Evolutionary conservation across 2,329 filamentous ascomycete genomes (phyloP), one percentile per base, ranked within the genome.

Genomic region (Colletotrichum brevisporum): DNA sequence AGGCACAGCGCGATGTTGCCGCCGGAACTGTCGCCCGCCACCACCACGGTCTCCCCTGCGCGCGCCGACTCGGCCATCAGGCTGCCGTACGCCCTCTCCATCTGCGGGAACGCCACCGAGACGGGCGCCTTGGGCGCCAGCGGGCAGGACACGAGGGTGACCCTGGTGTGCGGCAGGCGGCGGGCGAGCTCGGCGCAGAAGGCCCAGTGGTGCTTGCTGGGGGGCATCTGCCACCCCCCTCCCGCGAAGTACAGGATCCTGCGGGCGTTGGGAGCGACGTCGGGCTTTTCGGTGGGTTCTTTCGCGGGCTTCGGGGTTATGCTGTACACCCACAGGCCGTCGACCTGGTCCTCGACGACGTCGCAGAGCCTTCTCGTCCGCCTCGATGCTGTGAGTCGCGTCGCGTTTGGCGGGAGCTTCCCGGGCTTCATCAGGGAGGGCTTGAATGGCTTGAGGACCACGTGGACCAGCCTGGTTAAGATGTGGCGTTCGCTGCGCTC

Each of bases 21-120:
- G 0, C 88, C 88, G 0, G 86, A 84, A 0, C 85, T 87, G 63
- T 90, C 88, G 1, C 88, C 88, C 0, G 82, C 83, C 1, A 89
- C 78, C 1, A 85, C 80, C 0, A 89, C 78, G 1, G 75, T 78
- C 62, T 88, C 83, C 2, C 76, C 76, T 0, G 76, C 76, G 0
- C 75, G 72, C 0, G 77, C 73, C 0, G 84, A 80, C n/a, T 81
- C 73, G 2, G 71, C 53, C 70, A 89, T 71, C 0, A 87, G 67
- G 0, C 74, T 73, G 0, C 76, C 75, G 68, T 88, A 86, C 12
- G 86, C 78, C 43, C 73, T 79, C 54, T 84, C 70, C 13, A 89
- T 80, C 26, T 78, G 76, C 0, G 86, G 86, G 36, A 89, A 82
- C 0, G 86, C 75, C 0, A 78, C 77, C 0, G 83, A 79, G 0